These are phyloP conservation scores for Rhizoctonia solani DNA, from an alignment of 1,284 basidiomycete genomes.

Conservation along the genomic window DNA sequence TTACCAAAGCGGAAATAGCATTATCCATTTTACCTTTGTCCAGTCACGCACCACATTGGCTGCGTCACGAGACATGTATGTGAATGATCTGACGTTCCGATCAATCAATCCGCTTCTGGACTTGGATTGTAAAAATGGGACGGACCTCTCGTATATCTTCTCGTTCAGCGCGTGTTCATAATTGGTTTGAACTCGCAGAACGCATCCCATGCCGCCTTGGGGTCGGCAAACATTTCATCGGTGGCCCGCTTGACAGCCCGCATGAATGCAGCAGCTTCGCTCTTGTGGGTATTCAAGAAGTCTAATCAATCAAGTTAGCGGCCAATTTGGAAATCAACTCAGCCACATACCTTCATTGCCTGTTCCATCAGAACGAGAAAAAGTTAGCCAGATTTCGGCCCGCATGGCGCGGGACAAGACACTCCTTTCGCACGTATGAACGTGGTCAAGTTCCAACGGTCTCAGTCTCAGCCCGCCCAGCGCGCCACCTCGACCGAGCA, in stretches of 20 bases:
- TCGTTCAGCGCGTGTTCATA: constrained; percentile 46
- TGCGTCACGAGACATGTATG: constrained; percentile 47
- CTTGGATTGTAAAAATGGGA: too few relatives aligned
- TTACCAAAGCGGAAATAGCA: background rate
- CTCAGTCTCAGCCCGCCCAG: constrained; percentile 27
- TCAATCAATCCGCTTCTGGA: too few relatives aligned
- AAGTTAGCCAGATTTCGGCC: constrained; percentile 6
- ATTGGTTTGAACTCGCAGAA: constrained; percentile 45
- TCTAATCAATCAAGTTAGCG: constrained; percentile 22
- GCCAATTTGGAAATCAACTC: background rate
- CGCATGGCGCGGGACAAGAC: constrained; percentile 20
- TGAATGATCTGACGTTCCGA: constrained; percentile 42
- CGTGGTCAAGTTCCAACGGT: constrained; percentile 34
- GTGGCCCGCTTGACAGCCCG: constrained; percentile 47
- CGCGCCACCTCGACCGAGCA: constrained; percentile 21
- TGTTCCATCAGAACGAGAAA: background rate
- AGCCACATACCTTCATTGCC: constrained; percentile 26
- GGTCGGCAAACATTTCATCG: constrained; percentile 45
- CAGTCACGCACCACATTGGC: constrained; percentile 39
- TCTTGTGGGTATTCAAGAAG: constrained; percentile 44
- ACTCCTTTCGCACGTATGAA: constrained; percentile 34
- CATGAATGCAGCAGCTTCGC: constrained; percentile 48
- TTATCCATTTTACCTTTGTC: constrained; percentile 38
- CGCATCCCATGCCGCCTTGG: constrained; percentile 46
- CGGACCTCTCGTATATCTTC: constrained; percentile 44